Evolutionary conservation across 805 yeast genomes (phyloP).

Genomic region (Limtongia smithiae): DNA sequence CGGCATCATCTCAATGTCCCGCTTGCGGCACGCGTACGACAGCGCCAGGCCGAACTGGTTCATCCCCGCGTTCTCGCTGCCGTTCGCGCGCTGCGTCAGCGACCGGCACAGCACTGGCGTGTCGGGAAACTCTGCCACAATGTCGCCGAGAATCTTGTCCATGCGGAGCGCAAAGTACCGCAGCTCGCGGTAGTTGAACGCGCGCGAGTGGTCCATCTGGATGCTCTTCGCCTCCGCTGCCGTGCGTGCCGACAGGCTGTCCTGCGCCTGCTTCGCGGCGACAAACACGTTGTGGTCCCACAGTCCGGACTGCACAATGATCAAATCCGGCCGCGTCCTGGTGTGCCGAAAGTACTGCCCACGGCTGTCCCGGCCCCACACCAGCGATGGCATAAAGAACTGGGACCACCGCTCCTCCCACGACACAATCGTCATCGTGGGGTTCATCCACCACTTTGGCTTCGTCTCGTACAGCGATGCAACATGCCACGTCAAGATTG

Average conservation of each 20-base stretch:
- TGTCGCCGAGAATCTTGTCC: too few species aligned
- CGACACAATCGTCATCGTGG: constrained; percentile 4
- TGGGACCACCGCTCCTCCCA: constrained; percentile 6
- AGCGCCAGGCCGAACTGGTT: constrained; percentile 2
- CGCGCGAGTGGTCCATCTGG: background rate
- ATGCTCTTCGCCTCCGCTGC: too few species aligned
- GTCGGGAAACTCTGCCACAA: background rate
- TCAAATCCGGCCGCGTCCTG: constrained; percentile 2
- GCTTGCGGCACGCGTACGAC: background rate
- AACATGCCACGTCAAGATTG: constrained; percentile 14
- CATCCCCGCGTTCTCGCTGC: background rate
- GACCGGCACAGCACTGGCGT: constrained; percentile 7
- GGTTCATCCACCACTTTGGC: constrained; percentile 22
- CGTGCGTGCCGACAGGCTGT: too few species aligned
- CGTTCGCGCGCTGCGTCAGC: background rate
- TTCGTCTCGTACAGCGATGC: constrained; percentile 4
- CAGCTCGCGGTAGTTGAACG: constrained; percentile 2
- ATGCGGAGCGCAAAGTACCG: background rate
- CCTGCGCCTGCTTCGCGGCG: too few species aligned
- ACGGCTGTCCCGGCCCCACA: too few species aligned
- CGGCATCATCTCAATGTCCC: constrained; percentile 2
- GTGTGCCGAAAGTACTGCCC: background rate
- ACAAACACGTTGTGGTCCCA: constrained; percentile 8
- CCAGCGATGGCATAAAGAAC: constrained; percentile 2
- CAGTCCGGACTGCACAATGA: constrained; percentile 7